Evolutionary conservation across 495 filamentous ascomycete species (phyloP), one percentile per base, ranked within the genome.

Genomic region (Penicillium maclennaniae): DNA sequence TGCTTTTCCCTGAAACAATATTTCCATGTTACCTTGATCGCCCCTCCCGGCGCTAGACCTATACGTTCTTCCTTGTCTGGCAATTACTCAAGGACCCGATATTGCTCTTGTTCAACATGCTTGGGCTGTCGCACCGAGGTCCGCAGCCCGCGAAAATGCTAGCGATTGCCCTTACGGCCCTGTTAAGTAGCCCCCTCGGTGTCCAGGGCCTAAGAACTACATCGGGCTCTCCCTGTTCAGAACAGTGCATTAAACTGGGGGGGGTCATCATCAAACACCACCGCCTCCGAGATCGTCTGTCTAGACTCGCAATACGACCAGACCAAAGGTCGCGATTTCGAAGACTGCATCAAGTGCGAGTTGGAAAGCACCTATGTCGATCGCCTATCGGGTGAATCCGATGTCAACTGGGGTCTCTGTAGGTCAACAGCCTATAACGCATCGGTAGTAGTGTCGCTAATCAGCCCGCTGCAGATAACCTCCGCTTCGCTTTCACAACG

Each of bases 371-470:
- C 69, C 7, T 79, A 74, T 51, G 54, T 71, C 15, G 77, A 81
- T 63, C 55, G 66, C 0, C 39, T 44, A 0, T 73, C 71, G 0
- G 73, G 73, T 14, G 74, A 83, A 62, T 75, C 76, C 5, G 83
- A 87, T 60, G 63, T 83, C 0, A 69, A 78, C 59, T 86, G 80
- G 81, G 83, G 69, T 19, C 67, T 87, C 17, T 87, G 81, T 83
- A 73, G 63, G 80, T 67, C 21, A 43, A 26, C 48, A 12, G 27
- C 39, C 20, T 21, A 21, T 2, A 39, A 9, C 10, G 19, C 6
- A 41, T 25, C 15, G 17, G 25, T 43, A 26, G 47, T 25, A 23
- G 31, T 19, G 23, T 37, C 20, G 23, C 53, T 61, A 53, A 54
- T 28, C 21, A 2, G 26, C 41, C n/a, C 16, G 34, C 28, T 42